Evolutionary conservation across 2,329 filamentous ascomycete species (phyloP).

Genomic region (Acrocalymma vagum): DNA sequence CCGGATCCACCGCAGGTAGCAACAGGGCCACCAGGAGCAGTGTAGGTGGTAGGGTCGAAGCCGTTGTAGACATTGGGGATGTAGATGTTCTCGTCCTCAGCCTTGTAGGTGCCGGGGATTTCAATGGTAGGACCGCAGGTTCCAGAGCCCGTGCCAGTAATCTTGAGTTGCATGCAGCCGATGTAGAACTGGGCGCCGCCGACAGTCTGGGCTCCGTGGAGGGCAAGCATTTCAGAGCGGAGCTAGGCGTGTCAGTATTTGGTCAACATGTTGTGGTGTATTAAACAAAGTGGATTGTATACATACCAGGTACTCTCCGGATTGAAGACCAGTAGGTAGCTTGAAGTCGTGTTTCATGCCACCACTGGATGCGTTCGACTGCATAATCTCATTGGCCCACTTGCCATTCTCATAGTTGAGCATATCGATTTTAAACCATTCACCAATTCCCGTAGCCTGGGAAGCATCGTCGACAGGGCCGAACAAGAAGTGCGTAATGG

Average conservation of each 20-base stretch:
- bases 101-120: constrained; percentile 51
- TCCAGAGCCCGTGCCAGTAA: constrained; percentile 49
- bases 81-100: constrained; percentile 42
- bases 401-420: constrained; percentile 34
- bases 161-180: constrained; percentile 56
- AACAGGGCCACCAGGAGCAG: constrained; percentile 37
- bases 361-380: no score
- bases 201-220: constrained; percentile 49
- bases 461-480: constrained; percentile 64
- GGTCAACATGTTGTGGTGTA: background rate
- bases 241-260: constrained; percentile 22
- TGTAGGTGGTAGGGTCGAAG: constrained; percentile 38
- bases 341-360: constrained; percentile 48
- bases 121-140: constrained; percentile 48
- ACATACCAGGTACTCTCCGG: constrained; percentile 46
- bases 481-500: constrained; percentile 45
- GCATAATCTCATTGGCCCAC: constrained; percentile 47
- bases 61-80: constrained; percentile 47
- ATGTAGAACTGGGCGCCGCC: constrained; percentile 57
- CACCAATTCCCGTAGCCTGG: constrained; percentile 37
- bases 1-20: constrained; percentile 35
- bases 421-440: constrained; percentile 50
- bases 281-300: background rate
- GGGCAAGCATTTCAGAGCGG: constrained; percentile 56
- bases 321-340: constrained; percentile 50